Base-by-base conservation (phyloP, 106 monocot genomes). In the Platanthera zijinensis region DNA sequence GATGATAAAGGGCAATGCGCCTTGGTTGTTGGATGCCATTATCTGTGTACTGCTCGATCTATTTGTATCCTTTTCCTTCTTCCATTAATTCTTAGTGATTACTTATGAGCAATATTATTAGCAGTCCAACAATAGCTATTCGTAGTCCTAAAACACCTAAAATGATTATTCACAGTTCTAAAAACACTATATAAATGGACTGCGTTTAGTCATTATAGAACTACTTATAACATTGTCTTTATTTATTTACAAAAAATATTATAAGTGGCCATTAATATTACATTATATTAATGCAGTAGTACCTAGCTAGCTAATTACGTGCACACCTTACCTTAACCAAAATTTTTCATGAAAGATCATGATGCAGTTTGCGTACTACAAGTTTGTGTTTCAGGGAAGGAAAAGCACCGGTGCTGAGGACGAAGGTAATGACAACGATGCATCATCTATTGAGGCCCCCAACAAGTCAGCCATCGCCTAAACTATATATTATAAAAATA, bases 21-120 rank as follows among this genome's bases (percentile, higher is more conserved):
- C 92, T 18, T 92, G 92, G 92, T 68, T 92, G 74, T 47, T 92
- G 7, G 89, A 92, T 64, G 89, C 92, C 2, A 75, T 87, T 21
- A 87, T 82, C 9, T 92, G 89, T 51, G 89, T 92, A 22, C 51
- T 89, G 12, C 89, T 92, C n/a, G 92, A 92, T 73, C 68, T 92
- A 77, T 81, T 89, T 69, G 92, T 92, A 92, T 89, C 84, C 84
- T 77, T 79, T 18, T 12, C 25, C 45, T 73, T 48, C 48, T 28
- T 61, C n/a, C n/a, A 19, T 61, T 61, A 5, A 61, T 21, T 6
- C 0, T 61, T 21, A 61, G 8, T 61, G 0, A 61, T 39, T 56
- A 56, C 0, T 56, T 56, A 56, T 56, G 25, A 25, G 25, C 25
- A 25, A 25, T 25, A 25, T 25, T 25, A 25, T 25, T 25, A 25